phyloP scores from a whole-genome alignment of 768 basidiomycete species.

The Mycena pura region DNA sequence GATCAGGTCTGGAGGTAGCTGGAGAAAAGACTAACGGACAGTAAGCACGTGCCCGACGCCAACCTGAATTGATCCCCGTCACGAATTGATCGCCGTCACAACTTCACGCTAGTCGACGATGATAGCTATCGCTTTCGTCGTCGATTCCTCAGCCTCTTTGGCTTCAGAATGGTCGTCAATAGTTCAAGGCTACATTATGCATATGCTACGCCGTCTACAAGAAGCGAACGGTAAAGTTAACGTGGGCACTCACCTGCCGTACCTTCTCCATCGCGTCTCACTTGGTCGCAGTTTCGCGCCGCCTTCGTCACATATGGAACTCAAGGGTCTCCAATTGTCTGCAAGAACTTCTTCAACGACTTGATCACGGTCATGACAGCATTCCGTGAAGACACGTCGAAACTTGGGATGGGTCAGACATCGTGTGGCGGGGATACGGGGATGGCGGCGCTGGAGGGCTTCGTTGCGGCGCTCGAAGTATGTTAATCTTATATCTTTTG shows the following conservation, averaged over 20 bases:
- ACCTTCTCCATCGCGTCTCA: conserved; percentile 9
- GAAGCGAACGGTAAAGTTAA: too few species aligned
- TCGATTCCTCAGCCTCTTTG: conserved; percentile 65
- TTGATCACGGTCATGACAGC: conserved; percentile 47
- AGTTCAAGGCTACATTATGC: conserved; percentile 54
- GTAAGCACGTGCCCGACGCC: too few species aligned
- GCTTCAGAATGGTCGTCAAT: conserved; percentile 58
- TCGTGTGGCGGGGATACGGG: conserved; percentile 55
- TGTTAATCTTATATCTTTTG: not conserved
- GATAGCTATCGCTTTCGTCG: conserved; percentile 61
- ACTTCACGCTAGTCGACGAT: too few species aligned
- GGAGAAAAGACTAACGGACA: too few species aligned
- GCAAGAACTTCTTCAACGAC: conserved; percentile 63
- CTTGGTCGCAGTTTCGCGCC: conserved; percentile 39
- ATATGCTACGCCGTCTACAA: conserved; percentile 57
- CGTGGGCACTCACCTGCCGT: too few species aligned
- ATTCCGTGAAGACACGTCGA: conserved; percentile 50
- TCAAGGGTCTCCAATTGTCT: conserved; percentile 63
- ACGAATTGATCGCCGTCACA: too few species aligned
- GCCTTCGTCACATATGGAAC: conserved; percentile 71
- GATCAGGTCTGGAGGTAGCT: too few species aligned
- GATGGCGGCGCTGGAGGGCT: conserved; percentile 73
- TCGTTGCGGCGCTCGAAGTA: conserved; percentile 76
- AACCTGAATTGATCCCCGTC: too few species aligned
- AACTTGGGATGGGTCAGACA: conserved; percentile 65